Base-by-base conservation (phyloP, 2,329 filamentous ascomycete species). In the Talaromyces islandicus region DNA sequence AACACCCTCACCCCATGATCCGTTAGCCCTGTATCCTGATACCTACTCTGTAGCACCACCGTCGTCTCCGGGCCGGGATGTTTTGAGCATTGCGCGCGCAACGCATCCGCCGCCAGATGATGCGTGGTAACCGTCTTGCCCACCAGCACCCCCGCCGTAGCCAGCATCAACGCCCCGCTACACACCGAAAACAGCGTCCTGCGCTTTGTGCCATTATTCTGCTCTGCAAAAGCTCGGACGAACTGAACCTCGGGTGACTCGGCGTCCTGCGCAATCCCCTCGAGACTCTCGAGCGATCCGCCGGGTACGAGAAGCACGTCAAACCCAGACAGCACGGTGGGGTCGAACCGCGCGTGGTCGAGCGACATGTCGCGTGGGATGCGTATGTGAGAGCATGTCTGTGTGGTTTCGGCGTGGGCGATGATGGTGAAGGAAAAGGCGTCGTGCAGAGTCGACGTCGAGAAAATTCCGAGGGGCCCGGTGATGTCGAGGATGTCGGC, bases 101-200 rank as follows among this genome's bases (percentile, higher is more conserved):
- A 63, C 10, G 29, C 17, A 9, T 71, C 65, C 7, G 69, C 57
- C 3, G 51, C 64, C 3, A 61, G 61, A 57, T 77, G 76, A 65
- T 78, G 76, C 21, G 76, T 78, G 1, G 76, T 77, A 1, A 69
- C 69, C 5, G 67, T 72, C 54, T 73, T 67, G 11, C 69, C 70
- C 3, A 66, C 65, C 12, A 78, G 56, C 4, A 77, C 62, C 1
- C 75, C 74, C 2, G 75, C 66, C 3, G 72, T 73, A 17, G 71
- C 76, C 1, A 78, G 64, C 0, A 78, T 57, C 2, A 77, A 60
- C 0, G 72, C 66, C 1, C 76, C 76, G 1, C 74, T 75, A 64
- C 76, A 78, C 5, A 78, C 70, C 4, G 74, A 76, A 52, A 77
- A 70, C 11, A 78, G 24, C 14, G 75, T 62, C 0, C 76, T 63